Conservation (phyloP, 2,329 filamentous ascomycete species). For the Rhinocladiella similis region DNA sequence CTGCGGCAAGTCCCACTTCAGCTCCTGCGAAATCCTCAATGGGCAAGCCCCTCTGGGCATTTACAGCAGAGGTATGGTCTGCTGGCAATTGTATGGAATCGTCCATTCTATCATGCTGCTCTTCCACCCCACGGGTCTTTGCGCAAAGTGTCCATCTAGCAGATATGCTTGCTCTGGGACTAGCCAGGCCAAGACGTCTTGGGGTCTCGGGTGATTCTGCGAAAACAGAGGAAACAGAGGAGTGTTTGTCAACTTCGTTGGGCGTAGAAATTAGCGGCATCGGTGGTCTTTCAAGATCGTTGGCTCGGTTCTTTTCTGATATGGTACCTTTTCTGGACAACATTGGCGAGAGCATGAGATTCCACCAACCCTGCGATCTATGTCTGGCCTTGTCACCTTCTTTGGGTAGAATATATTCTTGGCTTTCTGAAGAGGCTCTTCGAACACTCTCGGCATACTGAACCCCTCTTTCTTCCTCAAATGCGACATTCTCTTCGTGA, state of each 20-base stretch:
- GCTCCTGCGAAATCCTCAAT: neutral
- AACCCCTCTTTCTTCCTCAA: constrained; percentile 5
- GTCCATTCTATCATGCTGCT: neutral
- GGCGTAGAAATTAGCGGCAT: constrained; percentile 13
- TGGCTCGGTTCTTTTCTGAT: constrained; percentile 31
- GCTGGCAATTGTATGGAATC: neutral
- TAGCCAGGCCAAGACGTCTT: constrained; percentile 25
- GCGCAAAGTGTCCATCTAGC: constrained; percentile 31
- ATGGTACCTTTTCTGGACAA: constrained; percentile 40
- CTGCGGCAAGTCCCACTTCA: constrained; percentile 26
- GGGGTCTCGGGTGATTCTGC: constrained; percentile 39
- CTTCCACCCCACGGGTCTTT: constrained; percentile 13
- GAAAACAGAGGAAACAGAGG: constrained; percentile 25
- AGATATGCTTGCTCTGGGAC: constrained; percentile 27
- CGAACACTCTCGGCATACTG: neutral
- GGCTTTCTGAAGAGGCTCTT: constrained; percentile 33
- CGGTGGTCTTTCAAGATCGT: constrained; percentile 10
- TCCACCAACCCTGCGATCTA: constrained; percentile 53
- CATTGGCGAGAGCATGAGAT: constrained; percentile 46
- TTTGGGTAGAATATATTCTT: constrained; percentile 33
- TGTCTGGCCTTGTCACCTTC: constrained; percentile 34
- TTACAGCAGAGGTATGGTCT: neutral
- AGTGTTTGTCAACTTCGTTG: constrained; percentile 2
- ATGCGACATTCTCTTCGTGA: neutral
- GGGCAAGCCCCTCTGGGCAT: neutral